Conservation (phyloP, 805 yeast species). For the Maudiozyma bulderi region DNA sequence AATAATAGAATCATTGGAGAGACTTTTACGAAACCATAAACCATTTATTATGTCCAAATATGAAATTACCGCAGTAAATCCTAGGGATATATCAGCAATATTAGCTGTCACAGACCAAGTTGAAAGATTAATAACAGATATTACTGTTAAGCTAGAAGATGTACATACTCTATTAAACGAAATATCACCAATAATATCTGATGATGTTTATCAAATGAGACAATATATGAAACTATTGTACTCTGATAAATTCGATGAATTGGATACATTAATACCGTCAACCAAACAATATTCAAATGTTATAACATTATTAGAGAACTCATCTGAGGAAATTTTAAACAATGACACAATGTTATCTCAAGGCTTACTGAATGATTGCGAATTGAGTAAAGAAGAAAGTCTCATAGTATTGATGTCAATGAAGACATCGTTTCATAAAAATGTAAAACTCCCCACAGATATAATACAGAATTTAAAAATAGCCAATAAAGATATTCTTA, state of each 20-base stretch:
- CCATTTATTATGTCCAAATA: background rate
- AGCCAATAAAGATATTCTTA: slow-evolving; percentile 35
- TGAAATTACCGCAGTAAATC: background rate
- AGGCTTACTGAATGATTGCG: slow-evolving; percentile 28
- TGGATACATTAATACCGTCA: slow-evolving; percentile 50
- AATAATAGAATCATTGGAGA: background rate
- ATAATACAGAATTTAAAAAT: slow-evolving; percentile 33
- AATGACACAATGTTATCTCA: background rate
- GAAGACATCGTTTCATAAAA: slow-evolving; percentile 34
- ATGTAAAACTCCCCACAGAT: slow-evolving; percentile 12
- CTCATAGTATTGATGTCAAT: slow-evolving; percentile 70
- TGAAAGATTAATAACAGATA: background rate
- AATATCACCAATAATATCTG: slow-evolving; percentile 41
- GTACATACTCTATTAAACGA: slow-evolving; percentile 46
- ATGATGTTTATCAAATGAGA: slow-evolving; percentile 44
- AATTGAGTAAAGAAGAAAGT: slow-evolving; percentile 53
- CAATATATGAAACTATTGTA: slow-evolving; percentile 45
- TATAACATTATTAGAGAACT: slow-evolving; percentile 37
- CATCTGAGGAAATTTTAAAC: slow-evolving; percentile 30
- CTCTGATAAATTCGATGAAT: slow-evolving; percentile 57
- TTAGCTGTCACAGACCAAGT: background rate
- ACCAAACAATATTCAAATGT: slow-evolving; percentile 53
- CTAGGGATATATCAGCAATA: background rate
- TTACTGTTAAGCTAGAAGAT: slow-evolving; percentile 1
- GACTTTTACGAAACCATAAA: slow-evolving; percentile 5